Percentiles rank a stretch among this genome's conserved stretches.
Conservation (phyloP, 2,329 filamentous ascomycete species). For the Phaeosphaeria sp. region DNA sequence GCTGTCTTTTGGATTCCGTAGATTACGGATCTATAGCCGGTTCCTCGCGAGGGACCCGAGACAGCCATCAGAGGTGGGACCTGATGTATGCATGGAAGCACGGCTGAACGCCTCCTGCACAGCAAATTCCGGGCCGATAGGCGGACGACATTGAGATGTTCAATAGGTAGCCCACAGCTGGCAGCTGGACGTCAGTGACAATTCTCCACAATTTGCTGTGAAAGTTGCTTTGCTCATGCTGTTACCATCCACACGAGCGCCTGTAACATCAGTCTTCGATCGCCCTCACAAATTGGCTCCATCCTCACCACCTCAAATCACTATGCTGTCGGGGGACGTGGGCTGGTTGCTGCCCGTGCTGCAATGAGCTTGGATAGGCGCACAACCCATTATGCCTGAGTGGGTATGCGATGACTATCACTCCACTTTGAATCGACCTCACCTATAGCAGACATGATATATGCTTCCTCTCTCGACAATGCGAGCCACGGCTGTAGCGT, state of each 20-base stretch:
- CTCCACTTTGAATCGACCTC: neutral
- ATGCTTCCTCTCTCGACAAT: neutral
- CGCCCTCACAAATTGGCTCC: neutral
- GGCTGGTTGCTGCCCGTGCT: neutral
- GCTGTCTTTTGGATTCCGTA: conserved; percentile 32
- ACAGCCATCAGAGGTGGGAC: conserved; percentile 23
- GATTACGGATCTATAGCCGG: conserved; percentile 40
- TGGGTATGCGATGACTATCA: neutral
- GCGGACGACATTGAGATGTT: conserved; percentile 14
- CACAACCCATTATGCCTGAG: neutral
- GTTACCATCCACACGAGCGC: neutral
- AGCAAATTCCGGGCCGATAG: conserved; percentile 23
- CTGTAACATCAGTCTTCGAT: neutral
- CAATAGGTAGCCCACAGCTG: conserved; percentile 5
- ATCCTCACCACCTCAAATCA: neutral
- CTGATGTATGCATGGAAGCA: conserved; percentile 25
- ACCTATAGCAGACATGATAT: neutral
- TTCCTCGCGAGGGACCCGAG: conserved; percentile 37
- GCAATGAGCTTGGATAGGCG: neutral
- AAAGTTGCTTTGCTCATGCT: neutral
- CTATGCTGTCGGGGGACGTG: neutral
- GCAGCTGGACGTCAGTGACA: conserved; percentile 6
- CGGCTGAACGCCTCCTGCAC: conserved; percentile 22
- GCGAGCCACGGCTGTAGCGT: neutral
- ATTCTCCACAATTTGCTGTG: neutral